Evolutionary conservation across 2,329 filamentous ascomycete genomes (phyloP).

Genomic region (Ceratocystis colombiana): DNA sequence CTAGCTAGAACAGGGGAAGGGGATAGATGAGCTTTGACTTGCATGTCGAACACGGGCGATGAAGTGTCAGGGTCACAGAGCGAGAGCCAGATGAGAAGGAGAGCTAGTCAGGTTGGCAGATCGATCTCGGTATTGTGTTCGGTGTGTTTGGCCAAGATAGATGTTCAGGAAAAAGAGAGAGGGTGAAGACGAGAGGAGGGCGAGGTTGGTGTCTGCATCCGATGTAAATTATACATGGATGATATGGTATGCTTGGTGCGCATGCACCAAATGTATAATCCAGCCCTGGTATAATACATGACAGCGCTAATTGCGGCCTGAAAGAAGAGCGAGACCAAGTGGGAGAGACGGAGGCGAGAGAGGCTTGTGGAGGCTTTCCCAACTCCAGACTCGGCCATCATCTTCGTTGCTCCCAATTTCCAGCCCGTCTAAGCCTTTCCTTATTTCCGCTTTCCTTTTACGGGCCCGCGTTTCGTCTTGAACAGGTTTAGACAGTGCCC

Average conservation of each 20-base stretch:
- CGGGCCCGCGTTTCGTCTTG: constrained; percentile 4
- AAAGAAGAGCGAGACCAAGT: background rate
- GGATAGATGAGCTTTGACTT: constrained; percentile 3
- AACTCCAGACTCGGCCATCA: too few relatives aligned
- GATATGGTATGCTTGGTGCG: background rate
- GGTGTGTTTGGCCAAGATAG: too few relatives aligned
- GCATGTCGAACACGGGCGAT: background rate
- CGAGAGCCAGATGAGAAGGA: too few relatives aligned
- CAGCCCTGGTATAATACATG: background rate
- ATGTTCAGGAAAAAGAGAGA: too few relatives aligned
- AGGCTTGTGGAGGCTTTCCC: background rate
- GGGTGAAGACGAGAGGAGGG: background rate
- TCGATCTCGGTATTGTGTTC: too few relatives aligned
- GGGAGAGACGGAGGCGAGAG: background rate
- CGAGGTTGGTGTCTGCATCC: background rate
- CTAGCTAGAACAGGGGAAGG: background rate
- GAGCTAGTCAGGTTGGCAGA: too few relatives aligned
- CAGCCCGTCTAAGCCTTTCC: background rate
- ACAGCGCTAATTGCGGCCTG: constrained; percentile 6
- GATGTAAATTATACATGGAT: background rate
- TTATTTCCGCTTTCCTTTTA: background rate
- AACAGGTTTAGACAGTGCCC: background rate
- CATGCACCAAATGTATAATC: background rate
- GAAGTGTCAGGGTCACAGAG: too few relatives aligned
- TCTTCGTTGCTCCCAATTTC: constrained; percentile 6